Conservation (phyloP, 768 basidiomycete species). For the Leucosporidium creatinivorum region DNA sequence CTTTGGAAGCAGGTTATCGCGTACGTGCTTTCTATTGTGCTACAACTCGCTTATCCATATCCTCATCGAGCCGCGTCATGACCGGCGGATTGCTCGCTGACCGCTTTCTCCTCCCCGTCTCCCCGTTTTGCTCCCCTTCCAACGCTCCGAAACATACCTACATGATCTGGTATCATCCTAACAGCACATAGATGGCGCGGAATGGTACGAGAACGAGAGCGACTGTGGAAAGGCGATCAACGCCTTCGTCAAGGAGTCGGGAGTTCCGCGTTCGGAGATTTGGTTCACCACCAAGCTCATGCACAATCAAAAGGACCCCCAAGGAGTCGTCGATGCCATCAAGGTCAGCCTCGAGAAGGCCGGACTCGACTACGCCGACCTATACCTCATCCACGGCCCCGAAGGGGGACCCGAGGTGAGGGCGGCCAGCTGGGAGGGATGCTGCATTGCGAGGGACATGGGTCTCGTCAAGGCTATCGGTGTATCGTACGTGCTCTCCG, state of each 20-base stretch:
- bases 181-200: conserved; percentile 13
- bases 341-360: conserved; percentile 53
- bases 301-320: conserved; percentile 47
- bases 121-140: conserved; percentile 8
- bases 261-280: conserved; percentile 53
- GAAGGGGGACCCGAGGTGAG: conserved; percentile 55
- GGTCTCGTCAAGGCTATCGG: conserved; percentile 58
- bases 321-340: conserved; percentile 48
- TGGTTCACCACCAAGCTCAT: conserved; percentile 64
- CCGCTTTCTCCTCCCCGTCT: background rate
- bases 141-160: too few species aligned
- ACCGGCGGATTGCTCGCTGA: conserved; percentile 39
- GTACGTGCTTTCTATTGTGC: background rate
- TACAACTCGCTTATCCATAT: background rate
- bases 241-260: conserved; percentile 49
- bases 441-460: conserved; percentile 57
- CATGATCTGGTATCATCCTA: too few species aligned
- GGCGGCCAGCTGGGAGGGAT: conserved; percentile 59
- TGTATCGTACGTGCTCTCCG: conserved; percentile 43
- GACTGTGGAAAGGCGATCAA: conserved; percentile 57
- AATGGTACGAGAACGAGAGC: conserved; percentile 58
- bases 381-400: conserved; percentile 44
- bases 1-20: conserved; percentile 50
- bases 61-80: conserved; percentile 45
- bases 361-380: conserved; percentile 44